Base-by-base conservation (phyloP, 805 yeast genomes). In the Cyberlindnera samutprakarnensis region DNA sequence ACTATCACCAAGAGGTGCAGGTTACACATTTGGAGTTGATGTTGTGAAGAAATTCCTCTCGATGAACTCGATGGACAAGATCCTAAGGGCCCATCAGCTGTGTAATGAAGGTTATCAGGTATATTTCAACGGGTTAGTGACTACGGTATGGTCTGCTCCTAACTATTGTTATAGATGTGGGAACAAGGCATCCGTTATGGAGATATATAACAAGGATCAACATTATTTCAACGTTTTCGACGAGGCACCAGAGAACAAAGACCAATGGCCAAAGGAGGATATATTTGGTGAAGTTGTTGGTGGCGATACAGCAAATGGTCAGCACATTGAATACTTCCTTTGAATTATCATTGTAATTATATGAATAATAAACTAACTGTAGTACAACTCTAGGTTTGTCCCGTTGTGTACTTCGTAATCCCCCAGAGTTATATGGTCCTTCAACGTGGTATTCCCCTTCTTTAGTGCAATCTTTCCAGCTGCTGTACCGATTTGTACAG, bases 91-190 rank as follows among this genome's bases (percentile, higher is more conserved):
- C 0, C 99, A 92, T 54, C 99, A 92, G 55, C 64, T 92, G 24
- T 94, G 98, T 54, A 92, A 92, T 50, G 95, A 90, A 50, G 99
- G 99, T 1, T 92, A 77, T 51, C 95, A 90, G 43, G 78, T 85
- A 32, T 78, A 88, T 50, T 92, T 95, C 72, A 75, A 76, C 35
- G 96, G 95, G 4, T 70, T 82, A 41, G 84, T 94, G 28, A 78
- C 94, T 23, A 92, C 99, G 0, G 97, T 92, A 7, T 92, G 99
- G 99, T 79, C 92, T 1, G 98, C 98, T 0, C 99, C 99, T 0
- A 92, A 92, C 53, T 92, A 92, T 53, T 92, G 98, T 53, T 92
- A 92, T 50, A 58, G 98, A 39, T 92, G 99, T 56, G 98, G 98
- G 1, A 92, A 92, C 53, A 76, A 86, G 53, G 98, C 98, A 5